Evolutionary conservation across 1,284 basidiomycete species (phyloP).

Genomic region (Cutaneotrichosporon arboriforme): DNA sequence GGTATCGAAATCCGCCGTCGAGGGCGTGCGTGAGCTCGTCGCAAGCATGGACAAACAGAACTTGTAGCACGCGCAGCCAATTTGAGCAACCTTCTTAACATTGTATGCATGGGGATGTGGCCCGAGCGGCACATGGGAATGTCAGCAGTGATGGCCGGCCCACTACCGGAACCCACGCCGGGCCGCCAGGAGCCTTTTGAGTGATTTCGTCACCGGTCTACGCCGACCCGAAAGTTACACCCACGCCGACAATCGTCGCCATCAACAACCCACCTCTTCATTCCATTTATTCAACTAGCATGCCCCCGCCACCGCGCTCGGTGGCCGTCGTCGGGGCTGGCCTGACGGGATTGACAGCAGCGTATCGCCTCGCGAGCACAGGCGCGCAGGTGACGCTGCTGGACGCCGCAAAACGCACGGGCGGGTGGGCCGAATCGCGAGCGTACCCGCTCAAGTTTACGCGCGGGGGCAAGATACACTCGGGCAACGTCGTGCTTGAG

Average conservation of each 20-base stretch:
- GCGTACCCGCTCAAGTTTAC: conserved; percentile 49
- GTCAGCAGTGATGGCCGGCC: no score
- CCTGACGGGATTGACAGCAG: conserved; percentile 42
- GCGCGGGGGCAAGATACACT: not conserved
- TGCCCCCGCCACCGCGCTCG: not conserved
- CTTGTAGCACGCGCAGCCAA: no score
- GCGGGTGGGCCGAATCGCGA: conserved; percentile 78
- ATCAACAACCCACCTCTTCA: no score
- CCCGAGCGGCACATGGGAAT: no score
- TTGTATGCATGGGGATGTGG: no score
- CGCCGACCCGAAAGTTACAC: no score
- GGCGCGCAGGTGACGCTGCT: conserved; percentile 8
- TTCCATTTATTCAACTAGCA: no score
- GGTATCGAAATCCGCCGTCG: conserved; percentile 53
- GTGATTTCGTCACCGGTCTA: no score
- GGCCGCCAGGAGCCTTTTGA: no score
- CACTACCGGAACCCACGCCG: no score
- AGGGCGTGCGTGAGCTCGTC: conserved; percentile 33
- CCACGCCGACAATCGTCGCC: no score
- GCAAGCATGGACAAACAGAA: conserved; percentile 15
- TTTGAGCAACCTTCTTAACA: no score
- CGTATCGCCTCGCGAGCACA: conserved; percentile 32
- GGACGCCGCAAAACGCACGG: conserved; percentile 36
- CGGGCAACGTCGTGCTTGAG: conserved; percentile 61
- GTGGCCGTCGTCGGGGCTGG: conserved; percentile 45